Conservation (phyloP, 169 alveolate species). For the Plasmodium sp. region DNA sequence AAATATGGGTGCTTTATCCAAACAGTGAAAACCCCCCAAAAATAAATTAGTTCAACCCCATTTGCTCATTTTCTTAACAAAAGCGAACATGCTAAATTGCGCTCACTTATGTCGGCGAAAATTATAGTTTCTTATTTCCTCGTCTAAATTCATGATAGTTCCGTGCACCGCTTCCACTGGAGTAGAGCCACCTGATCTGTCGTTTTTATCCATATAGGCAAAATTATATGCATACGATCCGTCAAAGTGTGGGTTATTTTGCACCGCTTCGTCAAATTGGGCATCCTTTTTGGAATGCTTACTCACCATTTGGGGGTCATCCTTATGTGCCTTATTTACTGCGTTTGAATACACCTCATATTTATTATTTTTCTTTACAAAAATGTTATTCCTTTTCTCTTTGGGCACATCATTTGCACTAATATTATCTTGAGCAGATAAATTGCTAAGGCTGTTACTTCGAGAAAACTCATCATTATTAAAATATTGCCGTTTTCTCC, state of each 20-base stretch:
- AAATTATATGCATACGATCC: slow-evolving; percentile 71
- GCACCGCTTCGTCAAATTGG: background rate
- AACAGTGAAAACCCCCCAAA: background rate
- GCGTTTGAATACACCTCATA: background rate
- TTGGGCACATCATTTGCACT: background rate
- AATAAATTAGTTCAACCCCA: background rate
- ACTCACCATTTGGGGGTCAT: background rate
- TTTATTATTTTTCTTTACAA: background rate
- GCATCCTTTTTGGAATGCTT: background rate
- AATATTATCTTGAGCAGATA: background rate
- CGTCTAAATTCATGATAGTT: slow-evolving; percentile 70
- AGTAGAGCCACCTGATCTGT: slow-evolving; percentile 38
- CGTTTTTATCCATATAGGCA: slow-evolving; percentile 42
- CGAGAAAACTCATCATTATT: background rate
- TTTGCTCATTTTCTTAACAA: background rate
- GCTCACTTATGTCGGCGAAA: background rate
- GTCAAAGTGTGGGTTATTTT: background rate
- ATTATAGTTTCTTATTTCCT: slow-evolving; percentile 47
- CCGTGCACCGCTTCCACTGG: slow-evolving; percentile 26
- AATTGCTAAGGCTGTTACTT: background rate
- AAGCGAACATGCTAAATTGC: background rate
- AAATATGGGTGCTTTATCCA: background rate
- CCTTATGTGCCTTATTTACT: background rate
- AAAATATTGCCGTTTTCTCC: background rate
- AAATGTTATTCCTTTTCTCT: background rate